Evolutionary conservation across 1,284 basidiomycete genomes (phyloP), one percentile per base, ranked within the genome.

Genomic region (Acaromyces ingoldii): DNA sequence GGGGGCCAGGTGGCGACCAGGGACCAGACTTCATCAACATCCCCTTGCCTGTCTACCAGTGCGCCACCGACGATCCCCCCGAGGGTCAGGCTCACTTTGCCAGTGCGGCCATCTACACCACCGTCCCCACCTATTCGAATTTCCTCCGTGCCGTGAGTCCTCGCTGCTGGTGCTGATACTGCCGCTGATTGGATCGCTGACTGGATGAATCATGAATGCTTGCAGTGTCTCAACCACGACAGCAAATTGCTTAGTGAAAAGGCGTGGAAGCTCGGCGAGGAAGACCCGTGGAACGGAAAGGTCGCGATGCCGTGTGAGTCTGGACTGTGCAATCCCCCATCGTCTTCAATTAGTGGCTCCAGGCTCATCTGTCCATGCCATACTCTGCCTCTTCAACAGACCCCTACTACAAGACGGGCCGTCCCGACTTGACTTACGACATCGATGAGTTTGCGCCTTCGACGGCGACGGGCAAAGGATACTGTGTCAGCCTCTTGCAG

Each of bases 81-180:
- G 17, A 11, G 4, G 42, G 42, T 11, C 17, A 26, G 13, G 42
- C 42, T 13, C 28, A 45, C 24, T 45, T 45, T 45, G 42, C 42
- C 17, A 22, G 17, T 28, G 42, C 42, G 24, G 10, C 17, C 34
- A 25, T 45, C 24, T 28, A 45, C 34, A 6, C 42, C 2, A 45
- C 19, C 34, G 11, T 29, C 11, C 10, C 19, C 30, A 25, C 42
- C 19, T 45, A 34, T 45, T 22, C 25, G 19, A 45, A 45, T 21
- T 19, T 45, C 4, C 24, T 45, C 19, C 42, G 34, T 19, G 42
- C 42, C 19, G 38, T 40, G 38, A 40, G 38, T 40, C 17, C 28
- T 9, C 28, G 7, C n/a, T n/a, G n/a, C n/a, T 40, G 13, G 7
- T 40, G 7, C 17, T 7, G 21, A 22, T 40, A 19, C 38, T 40